phyloP scores from a whole-genome alignment of 352 stramenopile species.

The Phytophthora quininea region DNA sequence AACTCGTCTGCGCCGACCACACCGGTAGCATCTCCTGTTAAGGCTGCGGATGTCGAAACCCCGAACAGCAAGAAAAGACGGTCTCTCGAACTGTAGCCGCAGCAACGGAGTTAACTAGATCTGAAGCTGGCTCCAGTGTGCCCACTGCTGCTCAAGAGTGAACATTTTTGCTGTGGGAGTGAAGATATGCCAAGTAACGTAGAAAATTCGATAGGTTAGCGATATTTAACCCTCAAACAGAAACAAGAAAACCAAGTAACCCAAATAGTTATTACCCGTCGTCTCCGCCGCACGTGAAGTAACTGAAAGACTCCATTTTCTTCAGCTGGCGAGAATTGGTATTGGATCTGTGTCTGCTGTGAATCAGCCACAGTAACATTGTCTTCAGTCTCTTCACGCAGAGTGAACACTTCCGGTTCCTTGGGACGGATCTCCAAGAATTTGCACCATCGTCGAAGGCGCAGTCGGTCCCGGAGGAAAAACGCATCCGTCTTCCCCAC shows the following conservation, averaged over 20 bases:
- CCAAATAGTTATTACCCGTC: too few species aligned
- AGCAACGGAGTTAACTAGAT: conserved; percentile 11
- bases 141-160: conserved; percentile 1
- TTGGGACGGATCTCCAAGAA: conserved; percentile 47
- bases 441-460: conserved; percentile 58
- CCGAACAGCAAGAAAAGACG: conserved; percentile 13
- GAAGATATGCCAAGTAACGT: conserved; percentile 32
- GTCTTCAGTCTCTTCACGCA: conserved; percentile 37
- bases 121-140: conserved; percentile 10
- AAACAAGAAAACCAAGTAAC: conserved; percentile 12
- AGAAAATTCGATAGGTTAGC: conserved; percentile 32
- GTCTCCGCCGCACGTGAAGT: too few species aligned
- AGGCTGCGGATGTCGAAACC: conserved; percentile 15
- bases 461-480: conserved; percentile 38
- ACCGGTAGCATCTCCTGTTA: conserved; percentile 29
- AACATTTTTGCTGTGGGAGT: conserved; percentile 11
- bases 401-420: conserved; percentile 36
- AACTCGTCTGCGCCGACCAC: conserved; percentile 25
- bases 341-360: conserved; percentile 28
- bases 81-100: conserved; percentile 9
- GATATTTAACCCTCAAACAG: conserved; percentile 30
- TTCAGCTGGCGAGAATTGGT: conserved; percentile 33
- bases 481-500: conserved; percentile 40
- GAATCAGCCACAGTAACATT: conserved; percentile 1
- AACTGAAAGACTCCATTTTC: conserved; percentile 41